Evolutionary conservation across 129 eudicot genomes (phyloP).

Genomic region (Helianthus tuberosus): DNA sequence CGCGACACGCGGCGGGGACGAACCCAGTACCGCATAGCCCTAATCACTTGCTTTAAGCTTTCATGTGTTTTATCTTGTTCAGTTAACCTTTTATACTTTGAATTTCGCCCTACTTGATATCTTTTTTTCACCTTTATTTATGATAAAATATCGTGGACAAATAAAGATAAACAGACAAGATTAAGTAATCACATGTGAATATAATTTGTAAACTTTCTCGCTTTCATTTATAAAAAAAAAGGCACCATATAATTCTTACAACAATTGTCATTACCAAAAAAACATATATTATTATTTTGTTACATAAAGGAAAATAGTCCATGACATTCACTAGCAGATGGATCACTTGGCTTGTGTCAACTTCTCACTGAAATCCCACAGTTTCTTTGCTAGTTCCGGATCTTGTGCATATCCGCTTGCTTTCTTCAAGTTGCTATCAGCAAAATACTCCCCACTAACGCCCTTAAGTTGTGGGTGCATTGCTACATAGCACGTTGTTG

Average conservation of each 20-base stretch:
- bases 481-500: conserved; percentile 82
- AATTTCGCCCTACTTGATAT: too few relatives aligned
- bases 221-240: too few relatives aligned
- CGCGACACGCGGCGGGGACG: too few relatives aligned
- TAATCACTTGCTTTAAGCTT: too few relatives aligned
- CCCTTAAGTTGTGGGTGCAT: conserved; percentile 71
- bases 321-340: background rate
- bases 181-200: too few relatives aligned
- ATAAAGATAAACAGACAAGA: too few relatives aligned
- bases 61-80: too few relatives aligned
- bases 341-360: conserved; percentile 42
- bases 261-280: background rate
- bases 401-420: conserved; percentile 48
- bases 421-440: conserved; percentile 57
- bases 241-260: background rate
- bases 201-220: too few relatives aligned
- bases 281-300: conserved; percentile 9
- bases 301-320: conserved; percentile 11
- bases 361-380: conserved; percentile 77
- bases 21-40: too few relatives aligned
- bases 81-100: too few relatives aligned
- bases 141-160: too few relatives aligned
- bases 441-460: conserved; percentile 75
- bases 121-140: too few relatives aligned
- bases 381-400: conserved; percentile 63